Base-by-base conservation (phyloP, 176 grass and related monocot species). In the Aegilops longissima region DNA sequence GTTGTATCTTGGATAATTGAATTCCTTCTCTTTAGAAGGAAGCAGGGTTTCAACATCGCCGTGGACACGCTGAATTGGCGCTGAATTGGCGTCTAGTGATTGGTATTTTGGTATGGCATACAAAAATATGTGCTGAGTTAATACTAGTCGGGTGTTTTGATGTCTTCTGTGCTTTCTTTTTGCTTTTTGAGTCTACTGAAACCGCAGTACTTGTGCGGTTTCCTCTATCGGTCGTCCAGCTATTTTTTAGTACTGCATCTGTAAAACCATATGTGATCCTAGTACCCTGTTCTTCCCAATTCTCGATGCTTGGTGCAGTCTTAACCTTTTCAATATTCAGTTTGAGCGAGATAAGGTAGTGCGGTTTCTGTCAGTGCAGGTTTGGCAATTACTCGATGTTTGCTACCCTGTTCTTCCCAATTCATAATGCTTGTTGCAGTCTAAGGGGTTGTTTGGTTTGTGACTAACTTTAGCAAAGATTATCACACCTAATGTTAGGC, bases 1-100 rank as follows among this genome's bases (percentile, higher is more conserved):
- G 77, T 70, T 91, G 89, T 84, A 70, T 88, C 61, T 81, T 80
- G 25, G 86, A 88, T 91, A 71, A 77, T 65, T 82, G 86, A 88
- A 58, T 90, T 72, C 81, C 47, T 91, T 81, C 89, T 75, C 45
- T 29, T 54, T 71, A 25, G 20, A 36, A 68, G 17, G 83, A 76
- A 61, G 70, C 14, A 90, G 65, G 56, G 74, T 44, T 83, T 80
- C 7, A 29, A 79, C 68, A 12, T 40, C 80, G 21, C 63, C 17
- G 51, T 54, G 42, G 13, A 30, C 73, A 73, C 66, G 65, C 83
- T 80, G 70, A 36, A 61, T 63, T 69, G 42, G 42, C 18, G 58
- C 83, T 80, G 70, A 36, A 61, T 63, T 69, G 42, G 42, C 18
- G 58, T 33, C 40, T 90, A 66, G 84, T 58, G 66, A 73, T 69